phyloP scores from a whole-genome alignment of 768 basidiomycete genomes.

The Nidularia sp. region DNA sequence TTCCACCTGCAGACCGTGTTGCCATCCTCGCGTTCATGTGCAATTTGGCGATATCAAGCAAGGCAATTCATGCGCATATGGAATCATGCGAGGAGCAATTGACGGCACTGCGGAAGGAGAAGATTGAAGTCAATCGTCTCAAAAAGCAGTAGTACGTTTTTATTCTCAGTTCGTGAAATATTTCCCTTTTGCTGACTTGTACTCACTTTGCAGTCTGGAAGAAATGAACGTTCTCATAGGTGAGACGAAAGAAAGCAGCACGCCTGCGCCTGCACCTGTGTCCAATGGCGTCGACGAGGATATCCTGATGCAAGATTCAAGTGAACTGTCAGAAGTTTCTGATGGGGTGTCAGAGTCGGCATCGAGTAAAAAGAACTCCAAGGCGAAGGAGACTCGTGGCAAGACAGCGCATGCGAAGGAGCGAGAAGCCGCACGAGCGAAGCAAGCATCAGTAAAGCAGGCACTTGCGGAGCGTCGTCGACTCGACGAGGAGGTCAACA shows the following conservation, averaged over 20 bases:
- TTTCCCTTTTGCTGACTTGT: neutral
- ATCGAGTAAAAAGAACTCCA: conserved; percentile 36
- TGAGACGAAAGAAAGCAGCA: conserved; percentile 48
- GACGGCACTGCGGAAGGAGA: conserved; percentile 91
- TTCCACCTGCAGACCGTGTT: conserved; percentile 78
- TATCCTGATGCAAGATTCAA: conserved; percentile 56
- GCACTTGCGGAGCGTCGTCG: conserved; percentile 80
- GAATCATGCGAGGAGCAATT: conserved; percentile 87
- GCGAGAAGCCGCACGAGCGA: conserved; percentile 72
- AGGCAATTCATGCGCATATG: conserved; percentile 83
- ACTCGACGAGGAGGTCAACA: conserved; percentile 85
- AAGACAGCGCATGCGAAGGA: conserved; percentile 72
- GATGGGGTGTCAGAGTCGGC: conserved; percentile 60
- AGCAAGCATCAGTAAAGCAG: conserved; percentile 77
- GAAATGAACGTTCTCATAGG: conserved; percentile 66
- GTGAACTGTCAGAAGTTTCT: conserved; percentile 72
- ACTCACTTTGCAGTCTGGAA: conserved; percentile 46
- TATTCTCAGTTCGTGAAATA: too few species aligned
- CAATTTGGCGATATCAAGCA: conserved; percentile 87
- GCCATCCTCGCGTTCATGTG: conserved; percentile 85
- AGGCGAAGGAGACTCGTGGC: conserved; percentile 41
- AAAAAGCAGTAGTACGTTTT: conserved; percentile 79
- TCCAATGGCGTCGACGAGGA: conserved; percentile 55
- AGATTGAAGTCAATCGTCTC: conserved; percentile 89
- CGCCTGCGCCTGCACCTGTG: conserved; percentile 28